phyloP scores from a whole-genome alignment of 345 rosid genomes.

The Populus deltoides region DNA sequence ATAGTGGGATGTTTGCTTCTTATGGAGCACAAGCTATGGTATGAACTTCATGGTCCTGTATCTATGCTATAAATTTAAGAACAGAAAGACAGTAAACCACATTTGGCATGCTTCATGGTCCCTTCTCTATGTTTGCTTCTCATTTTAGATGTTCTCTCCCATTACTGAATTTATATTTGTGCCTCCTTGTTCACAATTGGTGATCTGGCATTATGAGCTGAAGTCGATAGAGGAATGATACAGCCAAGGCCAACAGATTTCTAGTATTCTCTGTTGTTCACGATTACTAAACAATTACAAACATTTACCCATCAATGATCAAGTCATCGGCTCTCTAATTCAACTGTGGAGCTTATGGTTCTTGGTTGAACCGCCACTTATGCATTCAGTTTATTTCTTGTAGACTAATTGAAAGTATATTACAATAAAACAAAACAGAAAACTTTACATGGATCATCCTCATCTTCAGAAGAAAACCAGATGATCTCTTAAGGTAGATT shows the following conservation, averaged over 20 bases:
- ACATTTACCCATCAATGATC: not conserved
- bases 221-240: not conserved
- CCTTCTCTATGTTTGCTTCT: not conserved
- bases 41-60: constrained; percentile 16
- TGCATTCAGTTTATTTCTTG: not conserved
- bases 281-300: not conserved
- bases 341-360: not conserved
- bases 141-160: not conserved
- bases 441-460: not conserved
- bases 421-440: not conserved
- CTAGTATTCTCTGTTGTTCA: not conserved
- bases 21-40: constrained; percentile 55
- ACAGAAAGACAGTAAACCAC: not conserved
- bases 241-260: not conserved
- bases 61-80: not conserved
- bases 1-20: constrained; percentile 39
- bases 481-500: not conserved
- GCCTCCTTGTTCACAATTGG: not conserved
- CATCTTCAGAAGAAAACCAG: not conserved
- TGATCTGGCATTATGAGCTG: not conserved
- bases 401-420: not conserved
- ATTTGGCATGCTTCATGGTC: not conserved
- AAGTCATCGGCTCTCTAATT: not conserved
- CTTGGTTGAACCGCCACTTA: not conserved
- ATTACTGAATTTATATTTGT: not conserved